A percentile compares a stretch with the other conserved stretches of the same genome.
Conservation (phyloP, 2,329 filamentous ascomycete species). For the Diaporthe ampelina region DNA sequence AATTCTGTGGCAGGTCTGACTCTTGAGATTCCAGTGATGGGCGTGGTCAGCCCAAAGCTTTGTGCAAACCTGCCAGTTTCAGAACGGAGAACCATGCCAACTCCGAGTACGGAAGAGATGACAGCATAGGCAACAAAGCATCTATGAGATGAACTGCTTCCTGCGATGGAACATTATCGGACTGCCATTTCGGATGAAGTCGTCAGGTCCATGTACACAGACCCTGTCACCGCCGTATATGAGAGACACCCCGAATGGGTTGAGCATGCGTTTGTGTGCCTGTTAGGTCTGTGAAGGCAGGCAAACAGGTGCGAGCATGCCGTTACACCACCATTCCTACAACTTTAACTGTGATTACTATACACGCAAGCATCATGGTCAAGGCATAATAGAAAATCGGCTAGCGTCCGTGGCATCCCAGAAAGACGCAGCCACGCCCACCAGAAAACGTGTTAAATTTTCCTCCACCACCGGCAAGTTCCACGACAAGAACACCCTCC, state of each 20-base stretch:
- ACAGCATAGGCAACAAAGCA: not conserved
- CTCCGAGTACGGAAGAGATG: not conserved
- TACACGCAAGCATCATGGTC: not conserved
- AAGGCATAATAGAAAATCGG: not conserved
- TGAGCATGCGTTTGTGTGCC: not conserved
- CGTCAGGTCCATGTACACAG: not conserved
- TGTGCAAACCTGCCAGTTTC: too few species aligned
- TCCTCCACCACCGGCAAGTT: not conserved
- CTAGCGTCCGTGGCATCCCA: not conserved
- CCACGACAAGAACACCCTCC: constrained; percentile 1
- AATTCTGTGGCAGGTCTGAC: not conserved
- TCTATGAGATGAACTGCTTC: not conserved
- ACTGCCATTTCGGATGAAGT: not conserved
- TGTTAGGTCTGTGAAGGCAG: not conserved
- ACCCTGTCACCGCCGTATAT: not conserved
- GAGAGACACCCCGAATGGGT: not conserved
- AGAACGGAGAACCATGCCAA: not conserved
- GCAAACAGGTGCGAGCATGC: not conserved
- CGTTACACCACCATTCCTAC: not conserved
- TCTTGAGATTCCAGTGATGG: too few species aligned
- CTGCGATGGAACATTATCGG: not conserved
- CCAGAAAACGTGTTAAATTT: not conserved
- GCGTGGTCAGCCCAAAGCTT: too few species aligned
- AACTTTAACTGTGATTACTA: not conserved
- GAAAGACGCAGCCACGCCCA: not conserved